A percentile compares a stretch with the other conserved stretches of the same genome.
phyloP scores from a whole-genome alignment of 495 filamentous ascomycete genomes.

The Alectoria sarmentosa region DNA sequence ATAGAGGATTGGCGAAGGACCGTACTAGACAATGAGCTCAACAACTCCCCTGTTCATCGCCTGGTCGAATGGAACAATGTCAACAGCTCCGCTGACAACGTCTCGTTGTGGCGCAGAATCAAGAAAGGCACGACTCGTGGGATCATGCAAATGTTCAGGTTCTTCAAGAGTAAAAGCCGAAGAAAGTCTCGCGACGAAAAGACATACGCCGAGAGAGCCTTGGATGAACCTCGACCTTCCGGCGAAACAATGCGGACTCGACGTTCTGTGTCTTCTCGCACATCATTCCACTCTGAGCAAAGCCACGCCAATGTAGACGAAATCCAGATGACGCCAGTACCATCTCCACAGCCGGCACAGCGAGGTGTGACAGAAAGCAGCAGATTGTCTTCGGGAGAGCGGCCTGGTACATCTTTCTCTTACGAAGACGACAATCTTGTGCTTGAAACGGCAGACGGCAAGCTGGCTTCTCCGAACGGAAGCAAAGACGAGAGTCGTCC shows the following conservation, averaged over 20 bases:
- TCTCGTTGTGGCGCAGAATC: slow-evolving; percentile 78
- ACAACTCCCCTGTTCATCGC: slow-evolving; percentile 92
- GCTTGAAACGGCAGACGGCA: slow-evolving; percentile 20
- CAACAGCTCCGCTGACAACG: slow-evolving; percentile 79
- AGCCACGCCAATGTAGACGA: slow-evolving; percentile 36
- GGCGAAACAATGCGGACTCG: slow-evolving; percentile 56
- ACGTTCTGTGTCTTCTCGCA: slow-evolving; percentile 53
- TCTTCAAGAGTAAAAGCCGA: slow-evolving; percentile 40
- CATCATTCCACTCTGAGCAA: slow-evolving; percentile 49
- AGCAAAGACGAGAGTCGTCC: slow-evolving; percentile 30
- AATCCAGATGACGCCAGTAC: slow-evolving; percentile 95
- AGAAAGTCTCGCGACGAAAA: slow-evolving; percentile 37
- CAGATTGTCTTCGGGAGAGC: slow-evolving; percentile 30
- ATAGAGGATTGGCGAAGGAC: slow-evolving; percentile 96
- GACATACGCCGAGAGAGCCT: slow-evolving; percentile 38
- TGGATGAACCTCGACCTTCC: slow-evolving; percentile 54
- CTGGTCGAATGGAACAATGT: slow-evolving; percentile 87
- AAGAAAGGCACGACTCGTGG: slow-evolving; percentile 80
- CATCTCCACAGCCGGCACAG: slow-evolving; percentile 64
- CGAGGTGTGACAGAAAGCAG: slow-evolving; percentile 14
- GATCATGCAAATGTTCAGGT: slow-evolving; percentile 50
- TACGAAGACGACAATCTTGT: slow-evolving; percentile 20
- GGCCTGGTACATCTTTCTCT: slow-evolving; percentile 31
- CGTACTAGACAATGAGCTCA: slow-evolving; percentile 85
- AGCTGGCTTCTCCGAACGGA: slow-evolving; percentile 31